Evolutionary conservation across 768 basidiomycete genomes (phyloP).

Genomic region (Flagelloscypha sp.): DNA sequence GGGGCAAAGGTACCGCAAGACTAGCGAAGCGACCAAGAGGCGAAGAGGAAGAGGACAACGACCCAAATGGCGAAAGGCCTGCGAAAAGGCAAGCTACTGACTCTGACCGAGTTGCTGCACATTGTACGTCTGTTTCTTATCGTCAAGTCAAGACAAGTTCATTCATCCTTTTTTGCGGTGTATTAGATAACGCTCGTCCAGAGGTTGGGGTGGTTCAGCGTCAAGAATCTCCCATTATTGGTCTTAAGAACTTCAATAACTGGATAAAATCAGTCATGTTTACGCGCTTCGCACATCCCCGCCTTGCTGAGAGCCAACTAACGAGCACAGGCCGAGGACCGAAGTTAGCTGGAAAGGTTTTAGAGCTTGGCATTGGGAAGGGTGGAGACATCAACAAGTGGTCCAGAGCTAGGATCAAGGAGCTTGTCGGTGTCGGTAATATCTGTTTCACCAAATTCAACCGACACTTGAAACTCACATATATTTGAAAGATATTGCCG

Average conservation of each 20-base stretch:
- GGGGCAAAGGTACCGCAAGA: constrained; percentile 46
- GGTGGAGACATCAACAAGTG: constrained; percentile 97
- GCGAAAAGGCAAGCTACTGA: constrained; percentile 56
- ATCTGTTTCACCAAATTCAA: too few relatives aligned
- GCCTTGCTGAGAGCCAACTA: constrained; percentile 34
- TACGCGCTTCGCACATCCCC: constrained; percentile 77
- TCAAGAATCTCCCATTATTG: constrained; percentile 87
- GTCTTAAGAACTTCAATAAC: constrained; percentile 97
- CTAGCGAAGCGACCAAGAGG: constrained; percentile 50
- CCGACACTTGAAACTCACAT: too few relatives aligned
- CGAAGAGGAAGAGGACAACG: constrained; percentile 27
- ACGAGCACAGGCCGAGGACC: constrained; percentile 20
- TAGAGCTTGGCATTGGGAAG: constrained; percentile 98
- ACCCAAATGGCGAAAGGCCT: constrained; percentile 27
- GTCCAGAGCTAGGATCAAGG: constrained; percentile 75
- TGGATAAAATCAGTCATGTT: constrained; percentile 99
- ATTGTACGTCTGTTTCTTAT: constrained; percentile 48
- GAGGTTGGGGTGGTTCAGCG: constrained; percentile 85
- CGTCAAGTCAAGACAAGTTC: constrained; percentile 4
- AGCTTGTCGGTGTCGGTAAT: constrained; percentile 77
- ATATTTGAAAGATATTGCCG: constrained; percentile 96
- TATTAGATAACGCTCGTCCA: constrained; percentile 82
- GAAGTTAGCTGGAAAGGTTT: constrained; percentile 57
- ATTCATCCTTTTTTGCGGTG: constrained; percentile 3
- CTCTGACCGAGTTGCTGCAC: constrained; percentile 63